These are phyloP conservation scores for Capsicum pubescens DNA, from an alignment of 257 asterid genomes.

Conservation along the genomic window DNA sequence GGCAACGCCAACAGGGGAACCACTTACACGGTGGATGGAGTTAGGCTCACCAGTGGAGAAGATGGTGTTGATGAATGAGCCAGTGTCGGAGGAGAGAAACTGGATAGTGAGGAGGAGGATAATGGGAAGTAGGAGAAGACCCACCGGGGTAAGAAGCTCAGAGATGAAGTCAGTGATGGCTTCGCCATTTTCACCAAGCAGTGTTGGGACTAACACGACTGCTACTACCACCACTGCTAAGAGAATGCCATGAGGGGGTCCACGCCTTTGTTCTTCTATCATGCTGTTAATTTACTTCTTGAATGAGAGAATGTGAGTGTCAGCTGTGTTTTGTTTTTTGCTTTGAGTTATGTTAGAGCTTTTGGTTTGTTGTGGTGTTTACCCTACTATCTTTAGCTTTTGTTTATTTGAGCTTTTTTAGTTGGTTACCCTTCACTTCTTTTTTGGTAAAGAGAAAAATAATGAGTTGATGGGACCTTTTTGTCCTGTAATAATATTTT, in stretches of 20 bases:
- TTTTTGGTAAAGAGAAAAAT: background rate
- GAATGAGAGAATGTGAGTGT: background rate
- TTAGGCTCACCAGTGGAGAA: conserved; percentile 77
- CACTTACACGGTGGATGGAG: conserved; percentile 80
- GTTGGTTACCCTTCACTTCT: background rate
- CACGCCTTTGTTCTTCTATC: conserved; percentile 79
- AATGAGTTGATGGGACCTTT: conserved; percentile 9
- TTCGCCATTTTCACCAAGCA: conserved; percentile 83
- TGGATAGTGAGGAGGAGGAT: conserved; percentile 75
- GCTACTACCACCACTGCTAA: conserved; percentile 69
- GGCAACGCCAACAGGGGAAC: conserved; percentile 92
- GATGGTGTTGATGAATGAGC: conserved; percentile 59
- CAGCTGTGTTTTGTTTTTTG: background rate
- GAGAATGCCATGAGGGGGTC: conserved; percentile 79
- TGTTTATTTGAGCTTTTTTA: background rate
- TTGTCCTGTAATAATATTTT: background rate
- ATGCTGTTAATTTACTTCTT: conserved; percentile 31
- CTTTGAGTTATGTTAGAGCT: background rate
- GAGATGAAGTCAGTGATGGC: conserved; percentile 82
- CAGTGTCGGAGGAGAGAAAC: conserved; percentile 82
- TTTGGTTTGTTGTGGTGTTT: background rate
- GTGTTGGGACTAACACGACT: conserved; percentile 61
- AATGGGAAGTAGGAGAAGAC: conserved; percentile 80
- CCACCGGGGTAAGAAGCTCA: conserved; percentile 76
- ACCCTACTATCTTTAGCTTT: conserved; percentile 6